phyloP scores from a whole-genome alignment of 2,329 filamentous ascomycete species.

The Colletotrichum sp. region DNA sequence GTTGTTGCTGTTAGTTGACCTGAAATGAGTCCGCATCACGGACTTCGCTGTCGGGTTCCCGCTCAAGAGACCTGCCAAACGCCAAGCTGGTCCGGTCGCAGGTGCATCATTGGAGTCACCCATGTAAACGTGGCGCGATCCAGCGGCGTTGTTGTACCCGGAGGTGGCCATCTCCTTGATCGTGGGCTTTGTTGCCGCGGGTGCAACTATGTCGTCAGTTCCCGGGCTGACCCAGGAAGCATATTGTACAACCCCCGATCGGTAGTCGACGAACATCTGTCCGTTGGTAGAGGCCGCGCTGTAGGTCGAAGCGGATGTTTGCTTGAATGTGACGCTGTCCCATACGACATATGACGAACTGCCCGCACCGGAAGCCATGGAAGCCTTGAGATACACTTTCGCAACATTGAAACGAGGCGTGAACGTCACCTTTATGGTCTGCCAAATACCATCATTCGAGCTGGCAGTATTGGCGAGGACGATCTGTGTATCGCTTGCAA shows the following conservation, averaged over 20 bases:
- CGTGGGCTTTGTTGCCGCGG: neutral
- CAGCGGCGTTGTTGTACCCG: neutral
- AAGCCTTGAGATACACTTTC: neutral
- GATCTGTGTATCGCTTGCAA: neutral
- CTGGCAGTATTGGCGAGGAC: neutral
- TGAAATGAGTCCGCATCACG: neutral
- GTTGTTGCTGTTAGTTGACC: neutral
- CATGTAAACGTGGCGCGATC: neutral
- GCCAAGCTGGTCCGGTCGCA: neutral
- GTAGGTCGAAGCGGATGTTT: neutral
- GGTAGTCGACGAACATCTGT: neutral
- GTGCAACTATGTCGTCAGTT: neutral
- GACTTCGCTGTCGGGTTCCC: neutral
- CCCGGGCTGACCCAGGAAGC: neutral
- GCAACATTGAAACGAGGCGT: neutral
- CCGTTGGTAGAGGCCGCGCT: neutral
- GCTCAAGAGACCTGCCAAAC: neutral
- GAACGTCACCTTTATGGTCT: neutral
- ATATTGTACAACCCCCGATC: neutral
- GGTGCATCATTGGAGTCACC: neutral
- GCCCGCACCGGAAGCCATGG: neutral
- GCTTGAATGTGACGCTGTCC: neutral
- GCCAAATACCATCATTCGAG: neutral
- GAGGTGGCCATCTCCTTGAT: neutral
- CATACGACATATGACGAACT: neutral